Evolutionary conservation across 2,329 filamentous ascomycete genomes (phyloP).

Genomic region (Exophiala sp.): DNA sequence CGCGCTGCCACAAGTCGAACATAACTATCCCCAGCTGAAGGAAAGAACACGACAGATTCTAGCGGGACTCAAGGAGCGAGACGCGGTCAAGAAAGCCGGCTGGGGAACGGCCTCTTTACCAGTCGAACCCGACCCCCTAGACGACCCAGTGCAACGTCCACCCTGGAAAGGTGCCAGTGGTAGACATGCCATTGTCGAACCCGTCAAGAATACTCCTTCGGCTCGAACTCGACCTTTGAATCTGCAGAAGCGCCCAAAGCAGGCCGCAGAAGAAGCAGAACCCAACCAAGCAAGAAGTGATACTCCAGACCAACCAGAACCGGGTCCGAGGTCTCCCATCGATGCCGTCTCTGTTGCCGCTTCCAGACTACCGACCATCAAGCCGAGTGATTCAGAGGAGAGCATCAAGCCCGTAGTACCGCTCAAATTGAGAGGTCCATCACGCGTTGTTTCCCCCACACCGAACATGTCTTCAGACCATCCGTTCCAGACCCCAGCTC

Average conservation of each 20-base stretch:
- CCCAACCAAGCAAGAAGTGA: neutral
- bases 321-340: slow-evolving; percentile 15
- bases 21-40: slow-evolving; percentile 32
- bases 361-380: slow-evolving; percentile 28
- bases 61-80: slow-evolving; percentile 31
- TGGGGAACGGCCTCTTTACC: slow-evolving; percentile 32
- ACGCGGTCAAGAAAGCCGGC: slow-evolving; percentile 31
- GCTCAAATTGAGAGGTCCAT: slow-evolving; percentile 38
- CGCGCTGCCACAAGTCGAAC: slow-evolving; percentile 28
- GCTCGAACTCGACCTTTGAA: slow-evolving; percentile 36
- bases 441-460: slow-evolving; percentile 27
- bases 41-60: slow-evolving; percentile 36
- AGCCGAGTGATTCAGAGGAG: slow-evolving; percentile 30
- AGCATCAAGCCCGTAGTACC: slow-evolving; percentile 41
- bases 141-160: slow-evolving; percentile 44
- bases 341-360: slow-evolving; percentile 33
- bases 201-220: slow-evolving; percentile 56
- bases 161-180: slow-evolving; percentile 70
- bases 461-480: slow-evolving; percentile 12
- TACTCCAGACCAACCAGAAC: neutral
- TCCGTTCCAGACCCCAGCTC: slow-evolving; percentile 23
- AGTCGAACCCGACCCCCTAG: slow-evolving; percentile 38
- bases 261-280: slow-evolving; percentile 6
- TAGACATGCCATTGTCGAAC: slow-evolving; percentile 57
- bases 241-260: slow-evolving; percentile 29